Base-by-base conservation (phyloP, 2,329 filamentous ascomycete species). In the Arthrobotrys musiformis region DNA sequence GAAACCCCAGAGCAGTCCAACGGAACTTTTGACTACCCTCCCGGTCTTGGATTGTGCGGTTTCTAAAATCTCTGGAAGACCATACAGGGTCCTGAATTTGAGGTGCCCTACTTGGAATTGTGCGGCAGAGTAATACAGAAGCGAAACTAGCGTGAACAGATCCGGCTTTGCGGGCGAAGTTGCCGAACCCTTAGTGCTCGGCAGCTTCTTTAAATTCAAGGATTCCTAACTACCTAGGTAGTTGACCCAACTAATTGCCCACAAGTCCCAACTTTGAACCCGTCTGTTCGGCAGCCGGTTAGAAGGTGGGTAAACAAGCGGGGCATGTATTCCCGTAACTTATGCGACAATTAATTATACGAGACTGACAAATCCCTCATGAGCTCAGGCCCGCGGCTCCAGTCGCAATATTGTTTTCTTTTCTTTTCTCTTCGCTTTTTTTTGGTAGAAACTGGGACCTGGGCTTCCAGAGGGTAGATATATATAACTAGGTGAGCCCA, bases 81-180 rank as follows among this genome's bases (percentile, higher is more conserved):
- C 40, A 37, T 24, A 4, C 13, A 4, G 8, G 22, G 11, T 24
- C 44, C 11, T 48, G 19, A 24, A 48, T 24, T 9, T n/a, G 40
- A 28, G 6, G 54, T 37, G 54, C 24, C 17, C 11, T 17, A 11
- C 54, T 9, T 40, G 33, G 22, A n/a, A 6, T 26, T 26, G 50
- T 40, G 19, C 30, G 19, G 54, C 33, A 40, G 30, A 1, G 52
- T 11, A 7, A 24, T 26, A 28, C 50, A 48, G 69, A 66, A 72
- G 61, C 60, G 61, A 67, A 52, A 40, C 50, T 35, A n/a, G 28
- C 17, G 50, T 40, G 58, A 37, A 50, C 63, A 58, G 64, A 70
- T 44, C 64, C 72, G 72, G 72, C 54, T 76, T 35, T 52, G 50
- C 72, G 72, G 72, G 19, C 60, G 13, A 64, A 22, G 33, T 50